Base-by-base conservation (phyloP, 495 filamentous ascomycete genomes). In the Podospora fimiseda region DNA sequence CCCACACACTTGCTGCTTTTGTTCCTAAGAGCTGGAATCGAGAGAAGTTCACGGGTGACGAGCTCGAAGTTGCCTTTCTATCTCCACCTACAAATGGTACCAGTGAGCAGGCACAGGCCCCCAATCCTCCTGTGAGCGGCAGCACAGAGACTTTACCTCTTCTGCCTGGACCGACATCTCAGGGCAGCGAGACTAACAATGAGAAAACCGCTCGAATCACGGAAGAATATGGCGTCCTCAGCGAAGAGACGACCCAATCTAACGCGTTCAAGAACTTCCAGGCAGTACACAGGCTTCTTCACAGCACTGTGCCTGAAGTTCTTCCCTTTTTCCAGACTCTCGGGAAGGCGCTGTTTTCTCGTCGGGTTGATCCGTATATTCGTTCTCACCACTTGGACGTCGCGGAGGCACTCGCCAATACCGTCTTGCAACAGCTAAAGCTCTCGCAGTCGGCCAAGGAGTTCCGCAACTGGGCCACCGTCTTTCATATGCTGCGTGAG, bases 401-500 rank as follows among this genome's bases (percentile, higher is more conserved):
- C 16, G 87, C 89, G 1, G 86, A 94, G 50, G 80, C 86, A 8
- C 76, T 97, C 52, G 89, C 87, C 8, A 74, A 84, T 44, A 80
- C 81, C 44, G 76, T 88, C 37, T 66, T 94, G 44, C 73, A 78
- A 43, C 84, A 90, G 61, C 67, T 95, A 9, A 56, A 56, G 20
- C 53, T 55, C 15, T 47, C 57, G 6, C 52, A 59, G 15, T 52
- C 67, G n/a, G 50, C 51, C 15, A 75, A 65, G 21, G 74, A 78
- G 48, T 86, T 89, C 60, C 80, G 83, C 1, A 92, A 93, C 63
- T 88, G 86, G 75, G 86, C 89, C 49, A 80, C 89, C 23, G 86
- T 89, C 62, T 69, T 95, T 13, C 83, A 85, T 43, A 83, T 86
- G 0, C 71, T 94, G 37, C 84, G 84, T 27, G 85, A 89, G 55